Conservation (phyloP, 805 yeast genomes). For the Saccharomycopsis selenospora region DNA sequence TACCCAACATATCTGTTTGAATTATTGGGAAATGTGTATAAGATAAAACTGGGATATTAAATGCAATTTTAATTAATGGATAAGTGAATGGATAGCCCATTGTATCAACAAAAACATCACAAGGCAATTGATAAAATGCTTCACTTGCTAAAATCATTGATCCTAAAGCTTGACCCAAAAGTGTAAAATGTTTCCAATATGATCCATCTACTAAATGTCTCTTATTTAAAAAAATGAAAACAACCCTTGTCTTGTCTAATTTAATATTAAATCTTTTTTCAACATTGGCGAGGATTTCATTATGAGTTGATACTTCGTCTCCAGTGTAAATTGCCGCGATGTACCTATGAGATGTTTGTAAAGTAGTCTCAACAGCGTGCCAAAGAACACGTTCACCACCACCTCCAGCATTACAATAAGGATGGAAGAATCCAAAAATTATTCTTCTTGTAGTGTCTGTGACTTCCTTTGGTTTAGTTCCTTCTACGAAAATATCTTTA, state of each 20-base stretch:
- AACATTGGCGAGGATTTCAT: constrained; percentile 45
- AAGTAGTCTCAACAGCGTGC: constrained; percentile 79
- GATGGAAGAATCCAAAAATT: constrained; percentile 87
- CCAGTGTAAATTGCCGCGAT: constrained; percentile 71
- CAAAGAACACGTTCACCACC: constrained; percentile 97
- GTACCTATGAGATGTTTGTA: constrained; percentile 40
- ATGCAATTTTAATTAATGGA: constrained; percentile 48
- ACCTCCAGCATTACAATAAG: constrained; percentile 93
- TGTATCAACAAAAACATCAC: constrained; percentile 92
- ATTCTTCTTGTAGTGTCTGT: constrained; percentile 34
- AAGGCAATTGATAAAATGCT: constrained; percentile 60
- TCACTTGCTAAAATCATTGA: constrained; percentile 60
- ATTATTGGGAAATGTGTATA: constrained; percentile 95
- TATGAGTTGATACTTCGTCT: constrained; percentile 43
- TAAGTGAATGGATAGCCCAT: constrained; percentile 90
- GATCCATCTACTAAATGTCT: constrained; percentile 59
- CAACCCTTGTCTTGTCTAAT: constrained; percentile 45
- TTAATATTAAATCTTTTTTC: constrained; percentile 48
- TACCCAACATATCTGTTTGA: constrained; percentile 77
- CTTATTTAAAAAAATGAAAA: constrained; percentile 51
- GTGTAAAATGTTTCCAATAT: constrained; percentile 73
- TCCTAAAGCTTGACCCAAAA: constrained; percentile 84
- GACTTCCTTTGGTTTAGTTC: constrained; percentile 8
- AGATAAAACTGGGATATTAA: constrained; percentile 69
- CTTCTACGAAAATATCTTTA: constrained; percentile 9